A percentile compares a stretch with the other conserved stretches of the same genome.
Conservation (phyloP, 176 grass and related monocot species). For the Saccharum officinarum region DNA sequence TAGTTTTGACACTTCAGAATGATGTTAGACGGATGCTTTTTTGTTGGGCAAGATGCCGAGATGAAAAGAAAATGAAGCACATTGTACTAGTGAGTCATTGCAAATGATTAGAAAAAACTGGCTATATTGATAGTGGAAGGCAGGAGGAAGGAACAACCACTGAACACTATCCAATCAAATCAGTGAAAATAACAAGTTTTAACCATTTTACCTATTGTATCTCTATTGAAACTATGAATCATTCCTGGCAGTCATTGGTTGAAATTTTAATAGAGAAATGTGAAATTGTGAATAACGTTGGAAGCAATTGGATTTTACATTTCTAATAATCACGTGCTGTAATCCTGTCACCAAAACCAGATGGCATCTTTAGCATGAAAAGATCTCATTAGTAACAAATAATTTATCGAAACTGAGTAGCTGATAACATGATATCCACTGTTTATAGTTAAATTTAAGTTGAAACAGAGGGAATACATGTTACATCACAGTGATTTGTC, state of each 20-base stretch:
- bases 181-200: not conserved
- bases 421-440: not conserved
- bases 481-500: not conserved
- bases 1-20: not conserved
- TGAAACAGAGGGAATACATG: not conserved
- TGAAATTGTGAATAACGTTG: not conserved
- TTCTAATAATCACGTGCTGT: not conserved
- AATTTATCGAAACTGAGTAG: not conserved
- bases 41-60: not conserved
- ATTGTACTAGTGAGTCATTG: not conserved
- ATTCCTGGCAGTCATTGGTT: not conserved
- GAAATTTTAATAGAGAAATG: slow-evolving; percentile 3
- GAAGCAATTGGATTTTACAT: slow-evolving; percentile 6
- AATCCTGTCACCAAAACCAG: not conserved
- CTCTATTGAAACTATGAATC: not conserved
- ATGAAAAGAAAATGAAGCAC: not conserved
- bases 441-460: slow-evolving; percentile 16
- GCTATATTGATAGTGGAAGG: slow-evolving; percentile 20
- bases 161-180: slow-evolving; percentile 1
- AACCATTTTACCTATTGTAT: not conserved
- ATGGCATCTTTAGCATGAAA: not conserved
- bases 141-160: slow-evolving; percentile 18
- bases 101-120: slow-evolving; percentile 2
- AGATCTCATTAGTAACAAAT: not conserved
- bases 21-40: not conserved